These are phyloP conservation scores for Flaveria robusta DNA, from an alignment of 129 eudicot genomes.

Conservation along the genomic window DNA sequence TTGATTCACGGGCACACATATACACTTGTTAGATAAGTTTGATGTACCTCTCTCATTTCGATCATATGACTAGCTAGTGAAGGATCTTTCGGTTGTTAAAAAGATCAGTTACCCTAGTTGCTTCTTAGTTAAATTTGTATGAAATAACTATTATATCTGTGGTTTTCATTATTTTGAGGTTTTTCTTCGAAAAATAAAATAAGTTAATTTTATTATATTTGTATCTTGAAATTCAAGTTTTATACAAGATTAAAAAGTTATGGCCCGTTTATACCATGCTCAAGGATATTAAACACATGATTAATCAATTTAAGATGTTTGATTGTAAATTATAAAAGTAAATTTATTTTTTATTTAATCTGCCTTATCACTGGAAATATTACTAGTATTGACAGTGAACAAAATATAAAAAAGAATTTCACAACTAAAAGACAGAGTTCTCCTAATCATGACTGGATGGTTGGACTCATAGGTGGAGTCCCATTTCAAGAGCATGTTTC, in stretches of 20 bases:
- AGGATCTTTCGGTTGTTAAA: too few species aligned
- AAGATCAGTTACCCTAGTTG: too few species aligned
- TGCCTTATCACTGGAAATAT: background rate
- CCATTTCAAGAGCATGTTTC: conserved; percentile 27
- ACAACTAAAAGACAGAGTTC: conserved; percentile 28
- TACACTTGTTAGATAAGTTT: background rate
- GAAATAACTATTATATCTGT: too few species aligned
- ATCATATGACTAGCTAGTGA: too few species aligned
- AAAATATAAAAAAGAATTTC: background rate
- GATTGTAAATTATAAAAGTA: background rate
- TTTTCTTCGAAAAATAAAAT: too few species aligned
- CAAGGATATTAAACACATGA: background rate
- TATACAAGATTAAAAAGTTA: too few species aligned
- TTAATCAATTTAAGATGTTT: background rate
- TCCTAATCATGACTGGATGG: conserved; percentile 14
- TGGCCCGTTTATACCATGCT: too few species aligned
- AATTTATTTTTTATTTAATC: background rate
- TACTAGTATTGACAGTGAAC: background rate
- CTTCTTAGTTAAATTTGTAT: too few species aligned
- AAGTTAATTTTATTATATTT: too few species aligned
- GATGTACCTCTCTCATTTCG: background rate
- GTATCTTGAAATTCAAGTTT: too few species aligned
- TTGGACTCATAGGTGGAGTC: conserved; percentile 21
- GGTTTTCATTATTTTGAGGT: too few species aligned
- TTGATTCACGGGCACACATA: conserved; percentile 10